Percentiles rank a stretch among this genome's conserved stretches.
phyloP scores from a whole-genome alignment of 1,284 basidiomycete genomes.

The Ceratobasidium sp. region DNA sequence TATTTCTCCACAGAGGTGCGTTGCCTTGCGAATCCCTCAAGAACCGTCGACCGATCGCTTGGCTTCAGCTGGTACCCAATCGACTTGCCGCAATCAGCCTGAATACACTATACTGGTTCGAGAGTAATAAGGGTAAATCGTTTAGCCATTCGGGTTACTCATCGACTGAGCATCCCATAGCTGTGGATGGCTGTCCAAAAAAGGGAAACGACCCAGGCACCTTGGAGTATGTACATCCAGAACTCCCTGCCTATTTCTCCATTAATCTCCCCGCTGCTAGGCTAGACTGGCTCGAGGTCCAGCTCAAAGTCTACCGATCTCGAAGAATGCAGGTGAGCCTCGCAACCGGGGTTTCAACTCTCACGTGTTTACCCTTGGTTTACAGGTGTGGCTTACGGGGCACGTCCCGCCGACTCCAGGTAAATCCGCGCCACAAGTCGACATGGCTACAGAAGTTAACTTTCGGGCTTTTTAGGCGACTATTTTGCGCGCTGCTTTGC shows the following conservation, averaged over 20 bases:
- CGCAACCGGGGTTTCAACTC: constrained; percentile 35
- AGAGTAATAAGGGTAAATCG: constrained; percentile 83
- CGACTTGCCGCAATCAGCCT: constrained; percentile 84
- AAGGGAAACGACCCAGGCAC: constrained; percentile 80
- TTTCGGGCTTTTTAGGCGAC: constrained; percentile 63
- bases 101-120: constrained; percentile 94
- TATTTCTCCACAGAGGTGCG: constrained; percentile 90
- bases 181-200: constrained; percentile 76
- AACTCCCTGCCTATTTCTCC: not conserved
- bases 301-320: constrained; percentile 77
- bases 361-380: constrained; percentile 46
- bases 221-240: constrained; percentile 66
- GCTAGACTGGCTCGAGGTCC: constrained; percentile 93
- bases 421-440: constrained; percentile 21
- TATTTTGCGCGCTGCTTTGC: constrained; percentile 89
- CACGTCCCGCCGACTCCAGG: constrained; percentile 63
- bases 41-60: not conserved
- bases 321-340: constrained; percentile 79
- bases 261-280: constrained; percentile 11
- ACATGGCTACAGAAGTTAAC: constrained; percentile 29
- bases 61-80: constrained; percentile 58
- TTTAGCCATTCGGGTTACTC: constrained; percentile 26
- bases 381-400: constrained; percentile 63
- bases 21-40: constrained; percentile 64
- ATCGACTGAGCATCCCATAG: constrained; percentile 55